phyloP scores from a whole-genome alignment of 805 yeast species.

The Millerago galiae region DNA sequence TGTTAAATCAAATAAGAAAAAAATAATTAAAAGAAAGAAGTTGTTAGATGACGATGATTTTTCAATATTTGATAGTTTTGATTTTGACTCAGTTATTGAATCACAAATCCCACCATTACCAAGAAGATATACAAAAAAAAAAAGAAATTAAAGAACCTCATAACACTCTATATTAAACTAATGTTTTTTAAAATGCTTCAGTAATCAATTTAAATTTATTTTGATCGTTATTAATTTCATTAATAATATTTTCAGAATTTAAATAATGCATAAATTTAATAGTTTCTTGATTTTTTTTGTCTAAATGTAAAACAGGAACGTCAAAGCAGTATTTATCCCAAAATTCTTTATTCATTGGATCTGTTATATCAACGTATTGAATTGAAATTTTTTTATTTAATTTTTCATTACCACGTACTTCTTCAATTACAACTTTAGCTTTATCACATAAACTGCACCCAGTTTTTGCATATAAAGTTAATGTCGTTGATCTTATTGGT shows the following conservation, averaged over 20 bases:
- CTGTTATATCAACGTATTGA: slow-evolving; percentile 49
- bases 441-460: slow-evolving; percentile 65
- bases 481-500: neutral
- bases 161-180: neutral
- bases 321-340: slow-evolving; percentile 71
- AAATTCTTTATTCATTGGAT: slow-evolving; percentile 54
- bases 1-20: neutral
- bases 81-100: slow-evolving; percentile 11
- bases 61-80: slow-evolving; percentile 18
- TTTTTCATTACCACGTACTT: slow-evolving; percentile 31
- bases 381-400: slow-evolving; percentile 27
- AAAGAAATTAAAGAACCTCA: slow-evolving; percentile 10
- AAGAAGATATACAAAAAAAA: slow-evolving; percentile 19
- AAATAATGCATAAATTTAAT: slow-evolving; percentile 66
- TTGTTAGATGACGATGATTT: slow-evolving; percentile 25
- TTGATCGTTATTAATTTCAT: slow-evolving; percentile 34
- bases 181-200: neutral
- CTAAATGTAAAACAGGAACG: slow-evolving; percentile 71
- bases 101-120: slow-evolving; percentile 11
- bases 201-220: neutral
- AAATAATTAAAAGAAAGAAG: slow-evolving; percentile 22
- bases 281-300: slow-evolving; percentile 41
- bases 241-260: slow-evolving; percentile 45
- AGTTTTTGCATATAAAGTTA: slow-evolving; percentile 63
- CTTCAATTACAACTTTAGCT: slow-evolving; percentile 46